Evolutionary conservation across 1,139 yeast genomes (phyloP).

Genomic region (Hyphopichia fennica): DNA sequence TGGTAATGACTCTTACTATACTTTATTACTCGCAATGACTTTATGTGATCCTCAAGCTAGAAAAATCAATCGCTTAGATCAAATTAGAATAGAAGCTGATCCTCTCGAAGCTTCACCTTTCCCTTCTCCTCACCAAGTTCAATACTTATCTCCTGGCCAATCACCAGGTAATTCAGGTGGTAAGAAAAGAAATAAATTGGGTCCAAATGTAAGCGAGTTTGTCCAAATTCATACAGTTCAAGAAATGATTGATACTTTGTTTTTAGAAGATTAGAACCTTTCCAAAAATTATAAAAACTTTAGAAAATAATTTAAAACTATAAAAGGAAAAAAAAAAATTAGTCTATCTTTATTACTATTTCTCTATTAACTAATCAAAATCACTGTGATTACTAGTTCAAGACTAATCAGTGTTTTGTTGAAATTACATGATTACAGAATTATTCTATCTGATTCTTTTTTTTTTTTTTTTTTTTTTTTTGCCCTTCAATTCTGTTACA

Average conservation of each 20-base stretch:
- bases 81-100: slow-evolving; percentile 1
- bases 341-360: no score
- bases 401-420: background rate
- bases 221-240: background rate
- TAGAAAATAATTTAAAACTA: no score
- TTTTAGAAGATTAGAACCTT: background rate
- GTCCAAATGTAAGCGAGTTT: slow-evolving; percentile 3
- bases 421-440: background rate
- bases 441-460: background rate
- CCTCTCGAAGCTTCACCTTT: background rate
- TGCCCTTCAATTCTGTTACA: background rate
- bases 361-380: no score
- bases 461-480: slow-evolving; percentile 1
- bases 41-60: slow-evolving; percentile 56
- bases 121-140: slow-evolving; percentile 1
- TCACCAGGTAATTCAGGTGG: background rate
- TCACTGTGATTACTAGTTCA: background rate
- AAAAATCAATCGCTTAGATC: slow-evolving; percentile 24
- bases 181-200: background rate
- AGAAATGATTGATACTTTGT: slow-evolving; percentile 3
- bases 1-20: slow-evolving; percentile 79
- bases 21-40: slow-evolving; percentile 53
- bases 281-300: no score
- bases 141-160: background rate
- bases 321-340: background rate